Base-by-base conservation (phyloP, 2,329 filamentous ascomycete genomes). In the Penicillium sp. region DNA sequence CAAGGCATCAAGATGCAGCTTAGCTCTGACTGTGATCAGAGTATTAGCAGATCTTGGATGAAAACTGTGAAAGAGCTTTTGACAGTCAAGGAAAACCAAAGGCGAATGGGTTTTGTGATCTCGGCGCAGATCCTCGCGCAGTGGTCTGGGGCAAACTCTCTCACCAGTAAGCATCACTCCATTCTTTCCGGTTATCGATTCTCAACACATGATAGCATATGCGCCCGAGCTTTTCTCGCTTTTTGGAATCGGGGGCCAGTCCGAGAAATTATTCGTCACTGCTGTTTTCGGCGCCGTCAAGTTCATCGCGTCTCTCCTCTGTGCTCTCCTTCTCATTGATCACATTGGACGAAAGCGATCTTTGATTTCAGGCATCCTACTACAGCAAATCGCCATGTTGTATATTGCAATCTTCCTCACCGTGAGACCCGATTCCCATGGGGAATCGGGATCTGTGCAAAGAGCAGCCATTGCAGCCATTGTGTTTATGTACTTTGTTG, bases 201-300 rank as follows among this genome's bases (percentile, higher is more conserved):
- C 38, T 58, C 5, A 48, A 10, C 18, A 31, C 14, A n/a, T 5
- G 34, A 5, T 31, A 62, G 56, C 55, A 27, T 92, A 92, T 67
- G 88, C 89, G 0, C 84, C 86, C 0, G 82, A 89, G 56, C 82
- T 91, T 56, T 92, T 92, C 69, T 80, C 77, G 3, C 81, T 91
- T 58, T 80, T 92, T 45, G 89, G 89, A 6, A 84, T 87, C 22
- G 83, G 79, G 0, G 88, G 87, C 13, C 80, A 82, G 47, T 80
- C 85, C 34, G 85, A 90, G 68, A 86, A 85, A 54, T 82, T 91
- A 0, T 85, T 91, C 46, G 83, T 88, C 27, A 91, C 87, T 0
- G 87, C 84, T 6, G 84, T 92, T 46, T 90, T 91, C 52, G 89
- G 89, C 38, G 81, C 90, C 40, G 81, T 91, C 60, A 92, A 92